Percentiles rank a stretch among this genome's conserved stretches.
These are phyloP conservation scores for Salix caprea DNA, from an alignment of 345 rosid species.

Conservation along the genomic window DNA sequence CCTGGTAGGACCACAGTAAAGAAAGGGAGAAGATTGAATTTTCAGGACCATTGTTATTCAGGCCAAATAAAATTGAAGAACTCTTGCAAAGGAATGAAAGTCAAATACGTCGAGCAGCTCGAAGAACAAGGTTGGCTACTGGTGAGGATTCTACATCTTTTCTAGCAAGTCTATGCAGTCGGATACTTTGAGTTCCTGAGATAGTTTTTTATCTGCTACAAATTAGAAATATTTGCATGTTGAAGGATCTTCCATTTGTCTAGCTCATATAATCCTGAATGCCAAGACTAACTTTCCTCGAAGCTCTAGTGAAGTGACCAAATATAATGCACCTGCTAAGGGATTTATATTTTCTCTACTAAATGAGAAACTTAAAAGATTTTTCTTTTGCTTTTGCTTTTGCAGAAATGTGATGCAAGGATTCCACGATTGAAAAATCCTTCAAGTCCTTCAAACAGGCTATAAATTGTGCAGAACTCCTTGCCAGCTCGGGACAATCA, in stretches of 20 bases:
- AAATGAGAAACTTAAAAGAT: no score
- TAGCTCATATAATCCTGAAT: no score
- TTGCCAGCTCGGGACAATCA: neutral
- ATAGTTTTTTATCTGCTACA: no score
- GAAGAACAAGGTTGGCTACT: slow-evolving; percentile 40
- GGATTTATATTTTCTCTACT: no score
- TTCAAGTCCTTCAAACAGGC: neutral
- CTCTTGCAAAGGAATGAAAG: slow-evolving; percentile 49
- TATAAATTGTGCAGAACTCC: neutral
- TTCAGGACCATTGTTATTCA: slow-evolving; percentile 50
- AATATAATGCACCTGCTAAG: neutral
- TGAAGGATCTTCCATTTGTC: no score
- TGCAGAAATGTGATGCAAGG: slow-evolving; percentile 29
- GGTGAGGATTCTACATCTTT: slow-evolving; percentile 24
- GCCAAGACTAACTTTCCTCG: no score
- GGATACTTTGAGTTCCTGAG: no score
- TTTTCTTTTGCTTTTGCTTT: neutral
- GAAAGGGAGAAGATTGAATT: slow-evolving; percentile 11
- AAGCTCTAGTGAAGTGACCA: neutral
- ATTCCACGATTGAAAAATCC: neutral
- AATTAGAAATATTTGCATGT: no score
- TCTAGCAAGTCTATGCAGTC: no score
- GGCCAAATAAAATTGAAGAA: slow-evolving; percentile 42
- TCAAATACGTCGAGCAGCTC: slow-evolving; percentile 45
- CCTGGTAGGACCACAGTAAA: slow-evolving; percentile 6